Conservation (phyloP, 2,329 filamentous ascomycete genomes). For the Colletotrichum sp. region DNA sequence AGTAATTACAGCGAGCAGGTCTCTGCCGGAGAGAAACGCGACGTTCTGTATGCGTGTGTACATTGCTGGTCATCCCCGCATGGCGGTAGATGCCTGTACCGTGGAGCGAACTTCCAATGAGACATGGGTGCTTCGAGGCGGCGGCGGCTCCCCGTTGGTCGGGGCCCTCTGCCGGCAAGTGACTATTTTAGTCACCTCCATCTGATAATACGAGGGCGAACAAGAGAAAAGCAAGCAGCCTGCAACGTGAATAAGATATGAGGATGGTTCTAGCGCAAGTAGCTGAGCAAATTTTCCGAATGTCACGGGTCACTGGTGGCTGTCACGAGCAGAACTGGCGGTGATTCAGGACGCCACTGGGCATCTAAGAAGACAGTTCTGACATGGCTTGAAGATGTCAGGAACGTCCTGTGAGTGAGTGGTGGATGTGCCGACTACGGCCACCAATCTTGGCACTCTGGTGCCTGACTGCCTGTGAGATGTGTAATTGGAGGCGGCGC, state of each 20-base stretch:
- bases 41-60: not conserved
- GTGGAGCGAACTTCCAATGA: not conserved
- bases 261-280: not conserved
- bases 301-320: not conserved
- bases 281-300: not conserved
- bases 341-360: not conserved
- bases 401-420: not conserved
- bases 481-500: not conserved
- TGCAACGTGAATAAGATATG: not conserved
- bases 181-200: not conserved
- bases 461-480: not conserved
- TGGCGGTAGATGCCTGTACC: not conserved
- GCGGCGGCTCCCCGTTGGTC: not conserved
- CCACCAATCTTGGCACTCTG: not conserved
- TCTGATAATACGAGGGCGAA: slow-evolving; percentile 7
- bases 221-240: slow-evolving; percentile 3
- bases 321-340: not conserved
- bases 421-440: not conserved
- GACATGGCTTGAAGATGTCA: not conserved
- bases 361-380: not conserved
- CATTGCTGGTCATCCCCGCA: not conserved
- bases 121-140: not conserved
- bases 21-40: not conserved
- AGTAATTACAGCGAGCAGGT: not conserved
- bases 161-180: not conserved